Evolutionary conservation across 768 basidiomycete genomes (phyloP), one percentile per base, ranked within the genome.

Genomic region (Russula ochroleuca): DNA sequence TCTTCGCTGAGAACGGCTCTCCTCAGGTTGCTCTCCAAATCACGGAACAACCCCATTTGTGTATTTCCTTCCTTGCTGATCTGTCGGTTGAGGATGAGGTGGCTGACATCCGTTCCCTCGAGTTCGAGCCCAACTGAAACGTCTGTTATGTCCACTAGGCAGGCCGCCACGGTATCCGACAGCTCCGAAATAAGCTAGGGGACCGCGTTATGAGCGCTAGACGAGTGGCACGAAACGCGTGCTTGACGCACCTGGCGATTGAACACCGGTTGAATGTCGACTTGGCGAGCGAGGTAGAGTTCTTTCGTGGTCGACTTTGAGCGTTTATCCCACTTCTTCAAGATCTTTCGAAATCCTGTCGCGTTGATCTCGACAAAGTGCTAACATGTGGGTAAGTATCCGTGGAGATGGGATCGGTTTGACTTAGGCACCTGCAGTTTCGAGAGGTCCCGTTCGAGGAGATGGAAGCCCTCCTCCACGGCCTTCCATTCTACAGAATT

Each of bases 261-360:
- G 77, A 98, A 98, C 48, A 95, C 94, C 0, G 95, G 97, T 70
- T 98, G 97, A n/a, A 98, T 91, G 68, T 99, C 97, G 2, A 99
- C 95, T 73, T 98, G 97, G 35, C 97, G 85, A 51, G 92, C 85
- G 21, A 99, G 84, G 75, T 98, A 98, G 5, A 98, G 81, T 71
- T 99, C 97, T 72, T 94, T 98, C n/a, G 92, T 98, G 23, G 88
- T 86, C 1, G 92, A 94, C 48, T 87, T 97, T 41, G 94, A 94
- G 52, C 93, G 84, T 76, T 98, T 99, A 76, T 98, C 97, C 82
- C 93, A 99, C 73, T 99, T 99, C 73, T 99, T 98, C 65, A 98
- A 76, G 53, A 98, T 98, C 74, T 98, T 98, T 50, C 95, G 85
- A 74, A 98, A 98, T 4, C 94, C 97, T 11, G 87, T 93, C 7